These are phyloP conservation scores for Trypanosoma cruzi DNA, from an alignment of 208 protist species.

Conservation along the genomic window DNA sequence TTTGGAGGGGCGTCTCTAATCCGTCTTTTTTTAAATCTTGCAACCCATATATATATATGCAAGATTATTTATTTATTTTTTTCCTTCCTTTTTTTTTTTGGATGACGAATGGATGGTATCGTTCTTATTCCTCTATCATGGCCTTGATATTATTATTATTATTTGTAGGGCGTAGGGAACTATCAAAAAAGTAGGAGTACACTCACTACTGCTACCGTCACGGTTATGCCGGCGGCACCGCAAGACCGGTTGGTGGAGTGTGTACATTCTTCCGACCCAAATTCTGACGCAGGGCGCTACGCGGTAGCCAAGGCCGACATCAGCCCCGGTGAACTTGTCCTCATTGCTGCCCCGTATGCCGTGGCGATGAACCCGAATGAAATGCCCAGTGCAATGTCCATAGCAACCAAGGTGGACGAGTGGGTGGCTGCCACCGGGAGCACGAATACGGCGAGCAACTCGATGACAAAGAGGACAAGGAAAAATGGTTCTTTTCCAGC, in stretches of 20 bases:
- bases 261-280: constrained; percentile 23
- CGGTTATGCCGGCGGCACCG: constrained; percentile 16
- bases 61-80: not conserved
- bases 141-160: too few relatives aligned
- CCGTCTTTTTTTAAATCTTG: too few relatives aligned
- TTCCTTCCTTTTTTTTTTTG: constrained; percentile 19
- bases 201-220: too few relatives aligned
- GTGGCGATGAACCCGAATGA: constrained; percentile 51
- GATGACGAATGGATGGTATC: too few relatives aligned
- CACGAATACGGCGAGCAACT: not conserved
- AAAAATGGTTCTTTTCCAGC: constrained; percentile 31
- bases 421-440: constrained; percentile 10
- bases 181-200: too few relatives aligned
- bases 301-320: constrained; percentile 45
- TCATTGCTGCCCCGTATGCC: constrained; percentile 52
- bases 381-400: constrained; percentile 47
- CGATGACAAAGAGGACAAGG: not conserved
- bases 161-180: too few relatives aligned
- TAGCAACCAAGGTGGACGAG: constrained; percentile 35
- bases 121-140: too few relatives aligned
- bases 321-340: constrained; percentile 58
- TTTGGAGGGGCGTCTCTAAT: too few relatives aligned
- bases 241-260: constrained; percentile 36
- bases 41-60: constrained; percentile 2
- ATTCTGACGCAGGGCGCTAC: constrained; percentile 52